phyloP scores from a whole-genome alignment of 768 basidiomycete species.

The Neoboletus brunneissimus region DNA sequence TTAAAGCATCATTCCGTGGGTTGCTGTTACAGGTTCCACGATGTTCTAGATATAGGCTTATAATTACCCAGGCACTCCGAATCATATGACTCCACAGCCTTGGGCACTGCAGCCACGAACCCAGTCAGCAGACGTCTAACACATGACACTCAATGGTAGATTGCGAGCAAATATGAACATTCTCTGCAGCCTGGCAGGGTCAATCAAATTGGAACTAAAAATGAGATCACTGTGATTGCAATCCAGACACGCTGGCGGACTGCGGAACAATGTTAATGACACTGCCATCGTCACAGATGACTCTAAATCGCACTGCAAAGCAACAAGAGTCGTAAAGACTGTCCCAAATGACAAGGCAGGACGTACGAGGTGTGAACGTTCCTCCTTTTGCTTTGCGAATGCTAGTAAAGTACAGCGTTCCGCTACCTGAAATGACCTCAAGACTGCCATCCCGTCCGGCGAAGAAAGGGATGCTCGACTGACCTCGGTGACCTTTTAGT shows the following conservation, averaged over 20 bases:
- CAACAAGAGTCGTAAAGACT: neutral
- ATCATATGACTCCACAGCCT: neutral
- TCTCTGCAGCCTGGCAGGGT: neutral
- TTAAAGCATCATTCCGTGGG: too few species aligned
- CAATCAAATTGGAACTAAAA: neutral
- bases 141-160: too few species aligned
- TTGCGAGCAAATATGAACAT: neutral
- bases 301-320: constrained; percentile 57
- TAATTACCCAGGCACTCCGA: too few species aligned
- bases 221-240: neutral
- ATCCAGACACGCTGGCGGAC: neutral
- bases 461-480: constrained; percentile 9
- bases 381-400: constrained; percentile 73
- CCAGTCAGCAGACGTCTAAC: too few species aligned
- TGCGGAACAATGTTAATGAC: constrained; percentile 36
- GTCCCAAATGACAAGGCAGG: neutral
- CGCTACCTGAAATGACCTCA: constrained; percentile 45
- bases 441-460: neutral
- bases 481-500: constrained; percentile 68
- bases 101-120: neutral
- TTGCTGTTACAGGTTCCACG: too few species aligned
- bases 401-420: constrained; percentile 82
- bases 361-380: constrained; percentile 61
- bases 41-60: too few species aligned
- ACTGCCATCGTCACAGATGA: constrained; percentile 61